A percentile compares a stretch with the other conserved stretches of the same genome.
Evolutionary conservation across 75 land plant species (phyloP).

Genomic region (Larix kaempferi): DNA sequence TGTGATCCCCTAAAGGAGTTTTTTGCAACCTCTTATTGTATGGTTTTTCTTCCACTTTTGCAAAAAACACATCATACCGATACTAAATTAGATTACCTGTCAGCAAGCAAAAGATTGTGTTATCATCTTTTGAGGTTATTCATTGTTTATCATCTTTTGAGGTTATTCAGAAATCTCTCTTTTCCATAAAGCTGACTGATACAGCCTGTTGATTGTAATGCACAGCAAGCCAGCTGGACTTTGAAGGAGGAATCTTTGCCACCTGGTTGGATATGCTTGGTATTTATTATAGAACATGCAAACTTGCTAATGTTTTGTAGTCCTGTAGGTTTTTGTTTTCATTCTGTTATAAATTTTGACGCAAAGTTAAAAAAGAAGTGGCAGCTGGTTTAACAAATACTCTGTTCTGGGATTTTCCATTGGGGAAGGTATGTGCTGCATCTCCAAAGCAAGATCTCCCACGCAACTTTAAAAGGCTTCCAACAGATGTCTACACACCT

Average conservation of each 20-base stretch:
- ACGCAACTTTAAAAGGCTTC: slow-evolving; percentile 72
- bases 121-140: background rate
- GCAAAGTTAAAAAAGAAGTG: no score
- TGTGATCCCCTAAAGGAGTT: no score
- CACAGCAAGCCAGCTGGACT: slow-evolving; percentile 92
- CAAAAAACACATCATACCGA: background rate
- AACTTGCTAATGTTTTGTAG: background rate
- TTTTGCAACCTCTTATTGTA: no score
- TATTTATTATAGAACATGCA: slow-evolving; percentile 20
- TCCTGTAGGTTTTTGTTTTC: slow-evolving; percentile 7
- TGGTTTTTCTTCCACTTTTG: no score
- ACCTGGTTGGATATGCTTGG: slow-evolving; percentile 91
- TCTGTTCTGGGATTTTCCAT: background rate
- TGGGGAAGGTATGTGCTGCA: slow-evolving; percentile 91
- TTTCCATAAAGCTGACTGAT: background rate
- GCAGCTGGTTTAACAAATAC: slow-evolving; percentile 6
- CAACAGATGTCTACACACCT: slow-evolving; percentile 92
- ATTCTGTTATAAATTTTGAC: background rate
- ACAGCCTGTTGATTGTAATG: background rate
- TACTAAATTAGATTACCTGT: background rate
- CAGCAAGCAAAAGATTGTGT: background rate
- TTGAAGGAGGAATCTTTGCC: slow-evolving; percentile 83
- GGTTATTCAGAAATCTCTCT: background rate
- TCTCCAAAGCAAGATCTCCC: slow-evolving; percentile 74
- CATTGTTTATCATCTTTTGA: background rate